phyloP scores from a whole-genome alignment of 805 yeast species.

The Limtongia smithiae region DNA sequence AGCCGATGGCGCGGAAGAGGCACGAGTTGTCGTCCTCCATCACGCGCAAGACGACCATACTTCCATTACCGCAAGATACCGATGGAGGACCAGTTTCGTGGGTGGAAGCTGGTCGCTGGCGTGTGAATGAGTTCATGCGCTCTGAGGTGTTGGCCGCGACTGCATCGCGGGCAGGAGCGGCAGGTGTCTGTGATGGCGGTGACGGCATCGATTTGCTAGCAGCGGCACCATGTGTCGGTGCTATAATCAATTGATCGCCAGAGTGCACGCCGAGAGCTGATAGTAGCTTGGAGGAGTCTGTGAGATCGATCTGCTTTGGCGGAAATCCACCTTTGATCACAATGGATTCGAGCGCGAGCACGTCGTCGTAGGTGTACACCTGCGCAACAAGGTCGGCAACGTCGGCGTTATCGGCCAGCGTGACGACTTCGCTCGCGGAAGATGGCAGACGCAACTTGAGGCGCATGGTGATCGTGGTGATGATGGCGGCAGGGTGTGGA shows the following conservation, averaged over 20 bases:
- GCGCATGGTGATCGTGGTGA: conserved; percentile 36
- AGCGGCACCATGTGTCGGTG: neutral
- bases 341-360: conserved; percentile 29
- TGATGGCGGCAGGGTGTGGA: neutral
- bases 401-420: conserved; percentile 41
- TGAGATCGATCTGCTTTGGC: conserved; percentile 46
- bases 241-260: conserved; percentile 58
- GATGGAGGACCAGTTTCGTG: conserved; percentile 14
- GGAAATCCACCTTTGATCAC: conserved; percentile 55
- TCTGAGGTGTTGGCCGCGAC: neutral
- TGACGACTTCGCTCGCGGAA: conserved; percentile 36
- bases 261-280: conserved; percentile 47
- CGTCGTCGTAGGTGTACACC: conserved; percentile 22
- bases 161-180: neutral
- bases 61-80: conserved; percentile 17
- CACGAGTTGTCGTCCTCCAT: conserved; percentile 80
- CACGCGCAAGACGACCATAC: conserved; percentile 46
- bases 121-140: neutral
- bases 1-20: conserved; percentile 62
- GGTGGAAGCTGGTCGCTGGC: neutral
- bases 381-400: conserved; percentile 37
- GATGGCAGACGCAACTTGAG: conserved; percentile 39
- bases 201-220: neutral
- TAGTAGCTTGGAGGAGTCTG: conserved; percentile 33
- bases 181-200: neutral